Evolutionary conservation across 2,329 filamentous ascomycete species (phyloP), one percentile per base, ranked within the genome.

Genomic region (Ophiostoma australiae): DNA sequence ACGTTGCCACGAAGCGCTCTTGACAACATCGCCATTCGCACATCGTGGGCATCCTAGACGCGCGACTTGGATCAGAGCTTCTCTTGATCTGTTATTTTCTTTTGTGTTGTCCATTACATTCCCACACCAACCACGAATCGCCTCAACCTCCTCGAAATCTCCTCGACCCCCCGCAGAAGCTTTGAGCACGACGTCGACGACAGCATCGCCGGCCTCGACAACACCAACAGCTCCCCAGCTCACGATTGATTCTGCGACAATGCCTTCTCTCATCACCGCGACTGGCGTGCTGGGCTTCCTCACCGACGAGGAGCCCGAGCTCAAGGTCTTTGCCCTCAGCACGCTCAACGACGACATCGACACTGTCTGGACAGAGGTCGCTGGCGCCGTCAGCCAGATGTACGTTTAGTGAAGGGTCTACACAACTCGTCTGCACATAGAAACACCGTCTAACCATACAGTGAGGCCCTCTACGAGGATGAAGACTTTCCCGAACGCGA

Each of bases 401-500:
- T 97, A 86, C 11, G 78, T 70, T 1, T 6, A 4, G 7, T 10
- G 15, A 44, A 41, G 39, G n/a, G 15, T 6, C 1, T 61, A 17
- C 5, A 3, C 11, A 3, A 63, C 13, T 27, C 8, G 15, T 23
- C 27, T 63, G 27, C 58, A 52, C 44, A 52, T 8, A 58, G 37
- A 20, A 41, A 31, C 58, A 37, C 1, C n/a, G 17, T 48, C 58
- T 3, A 27, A 39, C 31, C 27, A 76, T 5, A 71, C 78, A 98
- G 94, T 83, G 95, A 99, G 87, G 92, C 93, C 70, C 88, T 99
- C 69, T 99, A 97, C 82, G 95, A 99, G 86, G 94, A 99, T 82
- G 93, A 97, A 77, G 87, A 88, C 73, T 99, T 99, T 78, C 91
- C 94, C 68, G 91, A 99, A 80, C 92, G 94, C 78, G 92, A 95